Base-by-base conservation (phyloP, 2,329 filamentous ascomycete genomes). In the Fonsecaea pedrosoi region DNA sequence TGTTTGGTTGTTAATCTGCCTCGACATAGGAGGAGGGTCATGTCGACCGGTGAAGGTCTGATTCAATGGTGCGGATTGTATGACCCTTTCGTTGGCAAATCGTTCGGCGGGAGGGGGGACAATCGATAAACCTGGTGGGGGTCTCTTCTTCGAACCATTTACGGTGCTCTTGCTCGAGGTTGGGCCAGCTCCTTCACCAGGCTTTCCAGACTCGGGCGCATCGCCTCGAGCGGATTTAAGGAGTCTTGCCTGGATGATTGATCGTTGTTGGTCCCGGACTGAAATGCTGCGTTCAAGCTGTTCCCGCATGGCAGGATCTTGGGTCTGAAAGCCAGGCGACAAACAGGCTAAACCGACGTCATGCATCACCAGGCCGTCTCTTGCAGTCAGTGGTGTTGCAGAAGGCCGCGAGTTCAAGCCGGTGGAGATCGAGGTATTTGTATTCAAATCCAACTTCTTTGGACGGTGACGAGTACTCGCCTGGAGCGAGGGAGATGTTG, bases 301-400 rank as follows among this genome's bases (percentile, higher is more conserved):
- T 79, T 97, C 92, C 76, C 95, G 90, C 92, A 97, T 96, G 21
- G 91, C 87, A n/a, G 95, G 94, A 78, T 99, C 93, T 74, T 98
- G 92, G 15, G 95, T 98, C 72, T 96, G 89, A 75, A 99, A 98
- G 62, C 95, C 95, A 0, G 95, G 95, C 1, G 95, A 98, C 63
- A 99, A 84, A 75, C 95, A 99, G 50, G 94, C 94, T 64, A 98
- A 85, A 65, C 95, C 95, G 32, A 98, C 91, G 79, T 97, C 92
- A 74, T 96, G 93, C 75, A 98, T 94, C 50, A 86, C 91, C 25
- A 89, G 87, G 54, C 85, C 85, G 68, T 96, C 92, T 72, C 92
- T 87, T 30, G 89, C 90, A 8, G 92, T 95, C 79, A 96, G 83
- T 42, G 86, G 86, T 37, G 82, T 82, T 21, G 84, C 86, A 1